Base-by-base conservation (phyloP, 768 basidiomycete genomes). In the Tricholomella constricta region DNA sequence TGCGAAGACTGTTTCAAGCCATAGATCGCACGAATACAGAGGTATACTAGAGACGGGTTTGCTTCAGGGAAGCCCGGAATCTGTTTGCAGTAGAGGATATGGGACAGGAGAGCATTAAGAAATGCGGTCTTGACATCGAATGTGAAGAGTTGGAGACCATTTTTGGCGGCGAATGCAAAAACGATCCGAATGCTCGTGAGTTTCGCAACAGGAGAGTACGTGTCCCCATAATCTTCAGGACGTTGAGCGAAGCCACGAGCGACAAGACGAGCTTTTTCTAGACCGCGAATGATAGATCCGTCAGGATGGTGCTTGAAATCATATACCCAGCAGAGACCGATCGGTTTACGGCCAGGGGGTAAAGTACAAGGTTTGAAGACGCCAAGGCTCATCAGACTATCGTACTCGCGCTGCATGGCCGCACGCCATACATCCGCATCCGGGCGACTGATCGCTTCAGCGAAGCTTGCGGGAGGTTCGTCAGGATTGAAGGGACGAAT, bases 291-390 rank as follows among this genome's bases (percentile, higher is more conserved):
- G 17, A 77, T 67, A 0, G 58, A 54, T 2, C 76, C 77, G 26
- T 72, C 52, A 1, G 64, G 51, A 53, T 79, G 61, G 23, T 54
- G 57, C 62, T 82, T 82, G 46, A 67, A 56, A 2, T 58, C 62
- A 51, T 64, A 75, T 1, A 72, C 72, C 75, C 75, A 76, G 5
- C 51, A 50, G 8, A 62, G 55, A 0, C 63, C 64, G 15, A 78
- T 67, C 0, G 69, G 54, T 25, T 64, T 67, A 0, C 60, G 53
- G 19, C 59, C 69, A 22, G 38, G 14, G 0, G 73, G 74, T 0
- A 68, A 52, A 1, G 35, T 27, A 54, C n/a, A n/a, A n/a, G n/a
- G n/a, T n/a, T n/a, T n/a, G n/a, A n/a, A n/a, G n/a, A n/a, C n/a
- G n/a, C n/a, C n/a, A n/a, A n/a, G n/a, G n/a, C n/a, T n/a, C n/a